Percentiles rank a stretch among this genome's conserved stretches.
phyloP scores from a whole-genome alignment of 352 stramenopile species.

The Globisporangium viniferum region DNA sequence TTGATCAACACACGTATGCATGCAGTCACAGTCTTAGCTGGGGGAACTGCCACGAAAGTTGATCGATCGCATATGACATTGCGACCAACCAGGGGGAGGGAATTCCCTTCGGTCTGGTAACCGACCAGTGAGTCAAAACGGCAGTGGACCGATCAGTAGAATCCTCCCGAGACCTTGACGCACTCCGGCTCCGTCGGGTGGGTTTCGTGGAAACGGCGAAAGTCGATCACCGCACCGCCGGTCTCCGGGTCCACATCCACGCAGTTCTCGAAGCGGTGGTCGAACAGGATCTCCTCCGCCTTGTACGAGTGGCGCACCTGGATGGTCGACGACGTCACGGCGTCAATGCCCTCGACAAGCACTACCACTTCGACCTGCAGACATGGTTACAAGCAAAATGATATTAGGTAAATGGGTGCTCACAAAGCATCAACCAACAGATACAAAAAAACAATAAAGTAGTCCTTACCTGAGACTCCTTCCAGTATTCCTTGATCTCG shows the following conservation, averaged over 20 bases:
- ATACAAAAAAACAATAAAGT: background rate
- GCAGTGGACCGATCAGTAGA: constrained; percentile 32
- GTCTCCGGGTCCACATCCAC: constrained; percentile 75
- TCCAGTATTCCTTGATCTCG: constrained; percentile 74
- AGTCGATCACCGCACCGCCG: constrained; percentile 85
- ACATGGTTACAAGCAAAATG: constrained; percentile 3
- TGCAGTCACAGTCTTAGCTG: background rate
- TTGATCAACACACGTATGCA: background rate
- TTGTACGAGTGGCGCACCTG: constrained; percentile 97
- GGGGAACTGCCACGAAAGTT: background rate
- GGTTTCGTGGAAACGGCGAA: constrained; percentile 87
- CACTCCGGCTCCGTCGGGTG: constrained; percentile 48
- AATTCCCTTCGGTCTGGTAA: background rate
- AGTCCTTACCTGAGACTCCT: constrained; percentile 57
- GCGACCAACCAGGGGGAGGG: background rate
- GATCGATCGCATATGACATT: background rate
- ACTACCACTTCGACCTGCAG: constrained; percentile 94
- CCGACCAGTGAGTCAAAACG: background rate
- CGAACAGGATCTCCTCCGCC: constrained; percentile 89
- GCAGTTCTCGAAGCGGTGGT: constrained; percentile 92
- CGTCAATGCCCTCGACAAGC: constrained; percentile 94
- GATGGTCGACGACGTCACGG: constrained; percentile 92
- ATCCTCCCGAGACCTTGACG: constrained; percentile 53
- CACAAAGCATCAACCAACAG: background rate
- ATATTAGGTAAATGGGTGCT: constrained; percentile 4